Evolutionary conservation across 257 asterid genomes (phyloP), one percentile per base, ranked within the genome.

Genomic region (Salvia splendens): DNA sequence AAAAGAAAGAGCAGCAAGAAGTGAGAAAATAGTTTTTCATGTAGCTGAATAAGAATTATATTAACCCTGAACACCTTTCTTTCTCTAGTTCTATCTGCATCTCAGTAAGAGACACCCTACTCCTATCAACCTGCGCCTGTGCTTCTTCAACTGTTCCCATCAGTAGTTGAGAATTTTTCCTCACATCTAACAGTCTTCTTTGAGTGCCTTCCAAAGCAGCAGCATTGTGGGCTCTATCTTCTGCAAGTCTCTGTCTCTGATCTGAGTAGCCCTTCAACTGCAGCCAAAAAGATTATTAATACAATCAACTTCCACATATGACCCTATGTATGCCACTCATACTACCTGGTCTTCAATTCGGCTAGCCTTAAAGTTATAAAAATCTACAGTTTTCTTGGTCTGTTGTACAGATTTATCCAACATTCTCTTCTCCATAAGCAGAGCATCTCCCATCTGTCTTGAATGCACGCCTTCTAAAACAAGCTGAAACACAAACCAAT

Each of bases 321-420:
- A 10, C 48, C 52, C 72, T 36, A 50, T 2, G 64, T 30, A 61
- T 57, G 64, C 40, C 64, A 61, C 56, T 32, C 32, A 35, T 32
- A 51, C 60, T 82, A 89, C 99, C 92, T 91, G 99, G 78, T 94
- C 98, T 67, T 89, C 96, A 62, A 94, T 82, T 82, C 89, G 88
- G 65, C 84, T 75, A 73, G 85, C 90, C 86, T 89, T 88, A 55
- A 73, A 71, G 36, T 83, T 82, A 47, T 75, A 86, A 74, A 84
- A 75, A 36, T 80, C 90, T 17, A 79, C 87, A 74, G 87, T 74
- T 76, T 83, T 73, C 77, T 81, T 85, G 74, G 80, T 83, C 72
- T 82, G 91, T 48, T 80, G 92, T 64, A 87, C 83, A 38, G 82
- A 70, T 73, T 81, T 84, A 83, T 83, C 96, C 70, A 77, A 49